These are phyloP conservation scores for Eremothecium cymbalariae DNA, from an alignment of 1,139 yeast species.

Conservation along the genomic window DNA sequence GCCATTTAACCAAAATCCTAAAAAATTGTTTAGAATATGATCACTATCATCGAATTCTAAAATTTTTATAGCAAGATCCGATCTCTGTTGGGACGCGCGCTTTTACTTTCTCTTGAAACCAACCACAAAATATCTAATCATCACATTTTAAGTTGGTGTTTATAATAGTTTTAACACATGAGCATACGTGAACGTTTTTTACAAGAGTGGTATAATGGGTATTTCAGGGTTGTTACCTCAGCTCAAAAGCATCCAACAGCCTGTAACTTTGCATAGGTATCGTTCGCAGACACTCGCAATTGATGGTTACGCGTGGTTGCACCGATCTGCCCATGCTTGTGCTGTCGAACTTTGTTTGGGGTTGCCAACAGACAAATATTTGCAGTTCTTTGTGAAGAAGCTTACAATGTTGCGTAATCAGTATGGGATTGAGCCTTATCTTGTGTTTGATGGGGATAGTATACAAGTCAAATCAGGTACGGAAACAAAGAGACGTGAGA, in stretches of 20 bases:
- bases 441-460: conserved; percentile 91
- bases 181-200: no score
- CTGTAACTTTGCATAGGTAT: conserved; percentile 49
- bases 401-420: conserved; percentile 53
- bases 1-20: no score
- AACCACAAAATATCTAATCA: no score
- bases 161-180: not conserved
- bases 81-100: no score
- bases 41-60: no score
- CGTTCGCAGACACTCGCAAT: conserved; percentile 77
- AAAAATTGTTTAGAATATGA: no score
- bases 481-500: conserved; percentile 52
- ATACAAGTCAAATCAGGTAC: conserved; percentile 74
- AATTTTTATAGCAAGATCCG: no score
- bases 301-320: conserved; percentile 96
- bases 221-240: conserved; percentile 70
- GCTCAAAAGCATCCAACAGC: conserved; percentile 62
- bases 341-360: conserved; percentile 75
- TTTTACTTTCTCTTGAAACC: no score
- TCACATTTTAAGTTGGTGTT: no score
- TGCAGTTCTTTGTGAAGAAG: conserved; percentile 51
- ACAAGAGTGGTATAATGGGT: conserved; percentile 52
- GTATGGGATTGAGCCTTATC: conserved; percentile 70
- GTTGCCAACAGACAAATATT: conserved; percentile 58
- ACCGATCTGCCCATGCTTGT: conserved; percentile 75